Base-by-base conservation (phyloP, 2,329 filamentous ascomycete genomes). In the Bertia moriformis region DNA sequence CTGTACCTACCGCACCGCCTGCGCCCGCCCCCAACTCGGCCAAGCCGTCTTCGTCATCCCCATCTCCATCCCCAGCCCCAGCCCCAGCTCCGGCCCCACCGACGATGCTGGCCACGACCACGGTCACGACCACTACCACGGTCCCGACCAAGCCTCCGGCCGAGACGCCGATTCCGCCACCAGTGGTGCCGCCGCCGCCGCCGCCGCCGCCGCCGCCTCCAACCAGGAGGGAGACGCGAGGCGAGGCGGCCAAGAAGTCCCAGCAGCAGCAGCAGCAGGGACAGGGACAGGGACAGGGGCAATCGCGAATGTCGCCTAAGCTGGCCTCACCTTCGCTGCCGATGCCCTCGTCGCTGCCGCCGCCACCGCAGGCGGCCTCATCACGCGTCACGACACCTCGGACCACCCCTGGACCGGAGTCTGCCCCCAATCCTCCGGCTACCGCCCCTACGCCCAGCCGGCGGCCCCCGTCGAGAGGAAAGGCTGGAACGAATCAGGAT, bases 381-480 rank as follows among this genome's bases (percentile, higher is more conserved):
- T 27, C 22, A 15, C 15, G 58, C 2, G 52, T 50, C 3, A 51
- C 51, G 3, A 62, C 58, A 1, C 57, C 60, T 5, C 46, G 50
- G 18, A 48, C 63, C 17, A 58, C 59, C 4, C 56, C 60, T 14
- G 57, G 49, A 17, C 54, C 55, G 14, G 67, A 69, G 40, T n/a
- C n/a, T n/a, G n/a, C n/a, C 47, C 51, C 2, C 49, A 52, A 14
- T n/a, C n/a, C n/a, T n/a, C 19, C 41, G 4, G 24, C 48, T 27
- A 7, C 14, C 14, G 32, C 17, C 18, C 43, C 47, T 20, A 45
- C 49, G 10, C 40, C 48, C 14, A 41, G 48, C 29, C 65, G 67
- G 22, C 65, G 69, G 22, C 69, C 70, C 2, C 52, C 57, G 20
- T 73, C 70, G 33, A 61, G 69, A 52, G 69, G 69, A n/a, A 70